Conservation (phyloP, 345 rosid species). For the Rhodamnia argentea region DNA sequence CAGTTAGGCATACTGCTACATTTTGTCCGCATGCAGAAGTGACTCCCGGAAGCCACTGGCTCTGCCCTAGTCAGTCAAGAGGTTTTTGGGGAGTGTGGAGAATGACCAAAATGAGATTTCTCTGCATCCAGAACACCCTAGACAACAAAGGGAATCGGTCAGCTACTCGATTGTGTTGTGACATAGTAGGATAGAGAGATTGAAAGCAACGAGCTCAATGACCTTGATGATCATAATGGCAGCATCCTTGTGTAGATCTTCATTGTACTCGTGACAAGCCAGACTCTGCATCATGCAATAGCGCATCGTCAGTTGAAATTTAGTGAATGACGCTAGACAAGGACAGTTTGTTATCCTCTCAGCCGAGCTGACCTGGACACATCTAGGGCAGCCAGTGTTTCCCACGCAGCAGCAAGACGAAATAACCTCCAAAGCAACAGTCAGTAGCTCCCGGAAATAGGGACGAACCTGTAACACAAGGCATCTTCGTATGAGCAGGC, state of each 20-base stretch:
- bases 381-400: constrained; percentile 71
- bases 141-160: not conserved
- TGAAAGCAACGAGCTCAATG: not conserved
- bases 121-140: constrained; percentile 66
- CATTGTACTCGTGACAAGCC: constrained; percentile 66
- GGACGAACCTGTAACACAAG: constrained; percentile 51
- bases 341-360: not conserved
- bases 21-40: not conserved
- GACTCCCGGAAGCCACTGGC: not conserved
- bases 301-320: not conserved
- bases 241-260: constrained; percentile 67
- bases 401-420: constrained; percentile 49
- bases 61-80: not conserved
- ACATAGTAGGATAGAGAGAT: not conserved
- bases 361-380: constrained; percentile 48
- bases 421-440: constrained; percentile 63
- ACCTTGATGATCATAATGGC: constrained; percentile 76
- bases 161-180: not conserved
- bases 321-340: not conserved
- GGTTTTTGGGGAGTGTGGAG: not conserved
- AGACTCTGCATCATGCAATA: constrained; percentile 31
- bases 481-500: not conserved
- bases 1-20: not conserved
- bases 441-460: constrained; percentile 56
- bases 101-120: constrained; percentile 28